Evolutionary conservation across 495 filamentous ascomycete species (phyloP).

Genomic region (Penicillium atrosanguineum): DNA sequence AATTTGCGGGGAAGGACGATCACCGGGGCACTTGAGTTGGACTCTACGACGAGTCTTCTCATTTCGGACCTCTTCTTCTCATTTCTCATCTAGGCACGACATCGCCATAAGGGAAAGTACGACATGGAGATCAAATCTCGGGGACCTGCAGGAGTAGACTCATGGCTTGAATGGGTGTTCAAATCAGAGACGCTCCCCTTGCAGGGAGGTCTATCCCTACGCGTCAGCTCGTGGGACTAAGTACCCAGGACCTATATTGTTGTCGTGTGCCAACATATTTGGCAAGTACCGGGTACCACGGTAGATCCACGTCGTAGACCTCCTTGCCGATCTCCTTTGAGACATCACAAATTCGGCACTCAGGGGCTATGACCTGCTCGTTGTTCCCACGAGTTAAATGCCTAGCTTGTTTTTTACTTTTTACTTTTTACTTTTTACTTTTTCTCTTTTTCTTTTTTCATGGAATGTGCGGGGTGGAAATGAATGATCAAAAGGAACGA

Average conservation of each 20-base stretch:
- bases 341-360: neutral
- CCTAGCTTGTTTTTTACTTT: no score
- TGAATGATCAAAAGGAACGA: neutral
- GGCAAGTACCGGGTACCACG: neutral
- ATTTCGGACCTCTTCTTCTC: no score
- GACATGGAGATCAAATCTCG: neutral
- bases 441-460: no score
- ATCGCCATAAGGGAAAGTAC: neutral
- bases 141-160: slow-evolving; percentile 19
- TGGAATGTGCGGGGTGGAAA: neutral
- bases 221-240: slow-evolving; percentile 6
- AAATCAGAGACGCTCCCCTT: slow-evolving; percentile 26
- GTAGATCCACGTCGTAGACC: slow-evolving; percentile 4
- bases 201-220: slow-evolving; percentile 11
- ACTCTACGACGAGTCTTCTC: no score
- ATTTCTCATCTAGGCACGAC: no score
- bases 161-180: slow-evolving; percentile 10
- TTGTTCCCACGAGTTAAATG: no score
- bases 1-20: slow-evolving; percentile 24
- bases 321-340: slow-evolving; percentile 9
- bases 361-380: no score
- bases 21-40: slow-evolving; percentile 8
- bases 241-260: neutral
- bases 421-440: no score
- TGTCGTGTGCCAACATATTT: neutral